These are phyloP conservation scores for Dendrobium catenatum DNA, from an alignment of 106 monocot genomes.

Conservation along the genomic window DNA sequence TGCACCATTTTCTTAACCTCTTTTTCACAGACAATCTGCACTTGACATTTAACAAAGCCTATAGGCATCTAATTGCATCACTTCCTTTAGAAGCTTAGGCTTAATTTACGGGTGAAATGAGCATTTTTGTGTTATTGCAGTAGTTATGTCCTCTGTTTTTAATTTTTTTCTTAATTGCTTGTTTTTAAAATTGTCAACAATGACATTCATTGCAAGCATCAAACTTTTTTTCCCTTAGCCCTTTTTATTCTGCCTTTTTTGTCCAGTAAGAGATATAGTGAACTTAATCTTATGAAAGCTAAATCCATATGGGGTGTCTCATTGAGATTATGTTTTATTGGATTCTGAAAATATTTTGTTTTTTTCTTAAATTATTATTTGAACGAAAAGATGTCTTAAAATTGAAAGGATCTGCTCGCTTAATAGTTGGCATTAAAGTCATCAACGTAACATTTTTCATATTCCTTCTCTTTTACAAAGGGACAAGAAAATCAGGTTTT, in stretches of 20 bases:
- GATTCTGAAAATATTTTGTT: not conserved
- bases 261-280: not conserved
- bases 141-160: not conserved
- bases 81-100: not conserved
- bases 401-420: not conserved
- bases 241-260: not conserved
- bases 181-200: not conserved
- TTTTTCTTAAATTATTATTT: not conserved
- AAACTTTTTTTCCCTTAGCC: not conserved
- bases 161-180: not conserved
- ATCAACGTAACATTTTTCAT: not conserved
- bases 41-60: not conserved
- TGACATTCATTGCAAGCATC: not conserved
- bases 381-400: not conserved
- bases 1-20: not conserved
- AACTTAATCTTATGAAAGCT: not conserved
- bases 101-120: not conserved
- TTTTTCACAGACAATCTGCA: not conserved
- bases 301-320: not conserved
- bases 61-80: not conserved
- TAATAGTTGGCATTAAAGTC: not conserved
- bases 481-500: not conserved
- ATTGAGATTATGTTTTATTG: not conserved
- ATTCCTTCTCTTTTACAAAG: not conserved
- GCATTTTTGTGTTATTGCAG: not conserved